phyloP scores from a whole-genome alignment of 441 rosid genomes.

The Pelargonium myrrhifolium region DNA sequence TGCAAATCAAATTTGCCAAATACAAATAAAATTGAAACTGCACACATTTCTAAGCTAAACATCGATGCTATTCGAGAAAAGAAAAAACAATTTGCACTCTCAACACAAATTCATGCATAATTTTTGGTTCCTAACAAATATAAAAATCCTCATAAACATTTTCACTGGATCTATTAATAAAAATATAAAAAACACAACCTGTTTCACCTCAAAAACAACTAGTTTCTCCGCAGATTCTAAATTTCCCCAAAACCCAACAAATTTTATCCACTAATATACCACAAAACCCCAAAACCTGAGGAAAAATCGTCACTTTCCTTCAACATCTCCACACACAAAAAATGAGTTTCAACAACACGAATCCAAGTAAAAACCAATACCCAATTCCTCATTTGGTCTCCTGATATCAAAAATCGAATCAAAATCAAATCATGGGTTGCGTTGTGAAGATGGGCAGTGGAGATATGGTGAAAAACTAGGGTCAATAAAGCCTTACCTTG shows the following conservation, averaged over 20 bases:
- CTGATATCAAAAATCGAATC: neutral
- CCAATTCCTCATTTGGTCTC: neutral
- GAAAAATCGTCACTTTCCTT: neutral
- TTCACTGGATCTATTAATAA: neutral
- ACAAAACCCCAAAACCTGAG: neutral
- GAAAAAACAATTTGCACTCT: neutral
- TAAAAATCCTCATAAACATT: neutral
- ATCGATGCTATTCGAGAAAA: neutral
- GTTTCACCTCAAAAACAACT: neutral
- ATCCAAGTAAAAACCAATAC: neutral
- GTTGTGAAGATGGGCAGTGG: neutral
- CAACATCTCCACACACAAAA: neutral
- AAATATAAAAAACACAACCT: too few species aligned
- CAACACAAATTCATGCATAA: neutral
- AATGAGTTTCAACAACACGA: neutral
- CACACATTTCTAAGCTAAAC: neutral
- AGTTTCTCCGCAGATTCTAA: neutral
- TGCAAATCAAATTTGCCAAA: too few species aligned
- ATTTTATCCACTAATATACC: neutral
- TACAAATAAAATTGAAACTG: neutral
- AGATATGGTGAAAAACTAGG: neutral
- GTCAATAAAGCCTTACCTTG: too few species aligned
- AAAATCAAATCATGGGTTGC: neutral
- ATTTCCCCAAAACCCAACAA: neutral
- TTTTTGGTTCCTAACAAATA: neutral